Evolutionary conservation across 345 rosid genomes (phyloP).

Genomic region (Syzygium oleosum): DNA sequence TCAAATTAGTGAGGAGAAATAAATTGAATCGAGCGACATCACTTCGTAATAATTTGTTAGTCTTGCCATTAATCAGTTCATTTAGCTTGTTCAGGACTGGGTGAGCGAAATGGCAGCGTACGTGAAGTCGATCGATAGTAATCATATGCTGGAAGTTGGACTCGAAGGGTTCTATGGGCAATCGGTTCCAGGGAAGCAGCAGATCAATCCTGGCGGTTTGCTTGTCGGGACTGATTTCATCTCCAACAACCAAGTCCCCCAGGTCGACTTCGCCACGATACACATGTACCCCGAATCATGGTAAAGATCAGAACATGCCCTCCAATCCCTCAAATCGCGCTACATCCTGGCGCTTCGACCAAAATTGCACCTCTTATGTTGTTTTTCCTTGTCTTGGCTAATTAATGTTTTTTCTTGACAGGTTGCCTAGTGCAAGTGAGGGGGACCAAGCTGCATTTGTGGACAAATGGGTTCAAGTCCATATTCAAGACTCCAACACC

Average conservation of each 20-base stretch:
- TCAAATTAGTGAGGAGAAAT: not conserved
- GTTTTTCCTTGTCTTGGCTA: not conserved
- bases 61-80: not conserved
- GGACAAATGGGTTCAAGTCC: slow-evolving; percentile 41
- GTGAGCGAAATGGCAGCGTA: slow-evolving; percentile 55
- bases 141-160: slow-evolving; percentile 61
- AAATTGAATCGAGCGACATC: not conserved
- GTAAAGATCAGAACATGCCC: slow-evolving; percentile 17
- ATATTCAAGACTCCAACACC: slow-evolving; percentile 29
- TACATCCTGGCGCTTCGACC: not conserved
- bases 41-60: not conserved
- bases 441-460: slow-evolving; percentile 26
- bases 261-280: slow-evolving; percentile 63
- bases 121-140: slow-evolving; percentile 53
- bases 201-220: slow-evolving; percentile 24
- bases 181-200: slow-evolving; percentile 31
- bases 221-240: slow-evolving; percentile 59
- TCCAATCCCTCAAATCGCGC: not conserved
- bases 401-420: slow-evolving; percentile 5
- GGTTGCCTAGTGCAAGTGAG: slow-evolving; percentile 39
- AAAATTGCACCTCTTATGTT: no score
- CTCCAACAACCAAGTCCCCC: slow-evolving; percentile 40
- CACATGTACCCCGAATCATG: slow-evolving; percentile 72
- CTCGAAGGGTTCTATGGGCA: slow-evolving; percentile 81
- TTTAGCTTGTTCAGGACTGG: slow-evolving; percentile 34